phyloP scores from a whole-genome alignment of 2,329 filamentous ascomycete species.

The Diplodia scrobiculata region DNA sequence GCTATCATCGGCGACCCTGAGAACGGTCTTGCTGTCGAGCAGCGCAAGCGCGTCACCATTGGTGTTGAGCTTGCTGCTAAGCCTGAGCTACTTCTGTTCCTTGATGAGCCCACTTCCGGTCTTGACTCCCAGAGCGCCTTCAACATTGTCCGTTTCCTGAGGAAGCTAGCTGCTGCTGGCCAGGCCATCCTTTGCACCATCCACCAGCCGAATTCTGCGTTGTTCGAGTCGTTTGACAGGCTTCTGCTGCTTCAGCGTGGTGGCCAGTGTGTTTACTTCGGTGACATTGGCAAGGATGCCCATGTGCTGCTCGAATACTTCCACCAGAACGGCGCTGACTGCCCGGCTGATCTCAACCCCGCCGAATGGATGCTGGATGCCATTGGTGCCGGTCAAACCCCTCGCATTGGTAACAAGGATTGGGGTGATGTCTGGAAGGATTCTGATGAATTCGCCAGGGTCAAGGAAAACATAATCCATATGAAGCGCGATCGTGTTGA shows the following conservation, averaged over 20 bases:
- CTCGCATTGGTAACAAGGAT: slow-evolving; percentile 72
- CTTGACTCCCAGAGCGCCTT: slow-evolving; percentile 72
- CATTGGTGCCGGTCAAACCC: slow-evolving; percentile 72
- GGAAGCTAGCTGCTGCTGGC: slow-evolving; percentile 73
- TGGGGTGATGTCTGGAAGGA: slow-evolving; percentile 80
- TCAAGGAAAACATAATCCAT: slow-evolving; percentile 66
- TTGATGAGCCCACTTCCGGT: slow-evolving; percentile 77
- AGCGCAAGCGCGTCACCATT: slow-evolving; percentile 68
- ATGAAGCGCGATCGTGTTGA: slow-evolving; percentile 65
- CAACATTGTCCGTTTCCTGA: slow-evolving; percentile 77
- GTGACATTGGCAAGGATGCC: slow-evolving; percentile 77
- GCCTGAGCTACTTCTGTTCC: slow-evolving; percentile 72
- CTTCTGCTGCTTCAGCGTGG: slow-evolving; percentile 76
- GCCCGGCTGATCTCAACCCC: slow-evolving; percentile 57
- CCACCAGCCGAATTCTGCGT: slow-evolving; percentile 81
- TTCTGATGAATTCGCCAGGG: slow-evolving; percentile 67
- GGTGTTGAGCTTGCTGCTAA: slow-evolving; percentile 64
- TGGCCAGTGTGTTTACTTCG: slow-evolving; percentile 82
- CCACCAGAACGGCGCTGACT: slow-evolving; percentile 59
- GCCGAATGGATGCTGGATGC: slow-evolving; percentile 85
- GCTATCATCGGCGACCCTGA: slow-evolving; percentile 65
- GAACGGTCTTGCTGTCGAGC: slow-evolving; percentile 65
- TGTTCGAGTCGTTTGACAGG: slow-evolving; percentile 87
- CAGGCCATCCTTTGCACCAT: slow-evolving; percentile 91
- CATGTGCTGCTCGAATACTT: slow-evolving; percentile 65